Evolutionary conservation across 768 basidiomycete species (phyloP).

Genomic region (Krasilnikovozyma curviuscula): DNA sequence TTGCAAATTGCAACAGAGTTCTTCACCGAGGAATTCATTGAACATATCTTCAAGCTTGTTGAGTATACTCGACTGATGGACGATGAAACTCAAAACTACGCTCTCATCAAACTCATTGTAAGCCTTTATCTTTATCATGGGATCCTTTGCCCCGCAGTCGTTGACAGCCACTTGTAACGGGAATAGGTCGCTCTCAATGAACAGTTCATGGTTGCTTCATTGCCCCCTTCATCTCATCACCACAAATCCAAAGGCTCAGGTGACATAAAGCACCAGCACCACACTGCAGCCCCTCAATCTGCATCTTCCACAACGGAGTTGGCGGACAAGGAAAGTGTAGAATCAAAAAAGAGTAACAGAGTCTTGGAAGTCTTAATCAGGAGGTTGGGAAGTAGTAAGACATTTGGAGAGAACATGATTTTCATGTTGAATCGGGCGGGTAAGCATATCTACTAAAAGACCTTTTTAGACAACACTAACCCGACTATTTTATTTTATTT

Average conservation of each 20-base stretch:
- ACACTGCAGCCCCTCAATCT: constrained; percentile 6
- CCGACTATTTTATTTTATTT: background rate
- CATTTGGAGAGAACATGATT: constrained; percentile 95
- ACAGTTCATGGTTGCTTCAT: constrained; percentile 86
- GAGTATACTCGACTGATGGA: constrained; percentile 72
- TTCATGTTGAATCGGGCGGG: constrained; percentile 95
- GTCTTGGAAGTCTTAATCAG: constrained; percentile 65
- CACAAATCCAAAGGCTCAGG: background rate
- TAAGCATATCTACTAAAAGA: constrained; percentile 30
- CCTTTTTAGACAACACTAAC: too few species aligned
- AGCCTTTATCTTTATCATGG: constrained; percentile 19
- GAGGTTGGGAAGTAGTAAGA: constrained; percentile 69
- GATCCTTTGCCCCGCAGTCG: background rate
- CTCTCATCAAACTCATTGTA: constrained; percentile 83
- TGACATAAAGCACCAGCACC: constrained; percentile 1
- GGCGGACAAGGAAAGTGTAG: constrained; percentile 26
- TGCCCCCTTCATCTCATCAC: constrained; percentile 23
- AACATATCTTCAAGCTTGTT: constrained; percentile 76
- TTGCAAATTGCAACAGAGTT: too few species aligned
- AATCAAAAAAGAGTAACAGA: constrained; percentile 38
- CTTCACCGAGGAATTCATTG: constrained; percentile 68
- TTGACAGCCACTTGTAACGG: background rate
- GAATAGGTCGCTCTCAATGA: constrained; percentile 76
- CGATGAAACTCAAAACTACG: constrained; percentile 87
- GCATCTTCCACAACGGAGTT: constrained; percentile 14